Percentiles rank a stretch among this genome's conserved stretches.
Conservation (phyloP, 805 yeast species). For the Barnettozyma vustinii region DNA sequence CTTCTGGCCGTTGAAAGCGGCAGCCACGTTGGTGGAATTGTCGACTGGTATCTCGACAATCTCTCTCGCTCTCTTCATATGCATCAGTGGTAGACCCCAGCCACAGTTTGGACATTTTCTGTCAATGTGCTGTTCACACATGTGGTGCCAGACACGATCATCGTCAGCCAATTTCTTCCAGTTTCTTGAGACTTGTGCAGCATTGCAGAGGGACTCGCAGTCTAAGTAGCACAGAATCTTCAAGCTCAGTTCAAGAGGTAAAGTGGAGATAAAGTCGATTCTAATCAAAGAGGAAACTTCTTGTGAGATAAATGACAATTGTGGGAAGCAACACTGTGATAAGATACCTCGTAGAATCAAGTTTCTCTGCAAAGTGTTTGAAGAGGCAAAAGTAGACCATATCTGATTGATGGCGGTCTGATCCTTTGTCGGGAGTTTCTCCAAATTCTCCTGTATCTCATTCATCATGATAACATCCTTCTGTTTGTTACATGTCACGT, state of each 20-base stretch:
- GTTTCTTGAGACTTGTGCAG: slow-evolving; percentile 83
- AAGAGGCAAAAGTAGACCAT: slow-evolving; percentile 78
- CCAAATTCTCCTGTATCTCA: slow-evolving; percentile 53
- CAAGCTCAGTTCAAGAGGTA: slow-evolving; percentile 82
- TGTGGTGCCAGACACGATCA: slow-evolving; percentile 95
- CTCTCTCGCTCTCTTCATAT: slow-evolving; percentile 70
- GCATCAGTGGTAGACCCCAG: slow-evolving; percentile 96
- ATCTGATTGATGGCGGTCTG: slow-evolving; percentile 74
- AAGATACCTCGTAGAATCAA: slow-evolving; percentile 79
- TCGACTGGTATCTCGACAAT: slow-evolving; percentile 18
- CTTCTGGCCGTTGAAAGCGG: slow-evolving; percentile 14
- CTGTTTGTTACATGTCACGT: slow-evolving; percentile 63
- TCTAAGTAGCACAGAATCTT: slow-evolving; percentile 86
- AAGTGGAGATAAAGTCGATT: slow-evolving; percentile 79
- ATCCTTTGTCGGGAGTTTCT: slow-evolving; percentile 60
- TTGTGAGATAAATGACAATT: slow-evolving; percentile 76
- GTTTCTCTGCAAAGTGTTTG: slow-evolving; percentile 63
- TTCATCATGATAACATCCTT: slow-evolving; percentile 62
- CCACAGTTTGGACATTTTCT: slow-evolving; percentile 97
- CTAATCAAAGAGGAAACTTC: slow-evolving; percentile 76
- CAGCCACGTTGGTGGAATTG: slow-evolving; percentile 6
- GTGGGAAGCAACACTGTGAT: slow-evolving; percentile 92
- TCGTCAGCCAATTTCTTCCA: slow-evolving; percentile 94
- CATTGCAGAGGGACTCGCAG: slow-evolving; percentile 87
- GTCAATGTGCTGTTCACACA: slow-evolving; percentile 98